Conservation (phyloP, 768 basidiomycete species). For the Pisolithus microcarpus region DNA sequence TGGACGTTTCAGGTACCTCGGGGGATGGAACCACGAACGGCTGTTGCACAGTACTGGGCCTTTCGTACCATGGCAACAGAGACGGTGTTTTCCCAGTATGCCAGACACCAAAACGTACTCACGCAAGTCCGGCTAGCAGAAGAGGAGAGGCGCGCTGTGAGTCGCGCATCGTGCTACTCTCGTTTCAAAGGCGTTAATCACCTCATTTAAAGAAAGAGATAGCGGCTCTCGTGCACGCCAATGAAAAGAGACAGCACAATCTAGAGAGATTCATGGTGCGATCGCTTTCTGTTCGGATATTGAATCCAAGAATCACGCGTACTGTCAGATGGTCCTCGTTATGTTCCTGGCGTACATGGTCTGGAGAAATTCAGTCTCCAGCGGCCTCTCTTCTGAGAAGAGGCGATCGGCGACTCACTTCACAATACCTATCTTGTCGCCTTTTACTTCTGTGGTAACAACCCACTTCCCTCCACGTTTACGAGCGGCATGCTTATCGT, state of each 20-base stretch:
- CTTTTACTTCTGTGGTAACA: conserved; percentile 66
- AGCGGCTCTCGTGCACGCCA: conserved; percentile 29
- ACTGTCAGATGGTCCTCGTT: conserved; percentile 7
- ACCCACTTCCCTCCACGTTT: not conserved
- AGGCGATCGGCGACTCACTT: conserved; percentile 39
- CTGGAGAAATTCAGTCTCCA: conserved; percentile 15
- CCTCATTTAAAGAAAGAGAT: conserved; percentile 37
- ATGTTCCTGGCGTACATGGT: conserved; percentile 12
- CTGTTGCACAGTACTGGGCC: conserved; percentile 59
- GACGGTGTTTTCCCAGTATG: conserved; percentile 44
- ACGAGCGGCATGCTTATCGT: not conserved
- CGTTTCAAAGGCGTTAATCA: not conserved
- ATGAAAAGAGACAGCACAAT: conserved; percentile 41
- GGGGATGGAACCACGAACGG: conserved; percentile 20
- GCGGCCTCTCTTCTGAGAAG: not conserved
- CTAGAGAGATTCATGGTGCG: conserved; percentile 50
- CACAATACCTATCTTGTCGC: conserved; percentile 72
- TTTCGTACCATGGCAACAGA: conserved; percentile 61
- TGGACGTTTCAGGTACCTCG: conserved; percentile 16
- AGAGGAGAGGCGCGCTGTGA: conserved; percentile 42
- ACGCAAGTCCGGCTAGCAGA: conserved; percentile 33
- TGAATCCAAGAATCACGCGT: not conserved
- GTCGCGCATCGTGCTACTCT: conserved; percentile 11
- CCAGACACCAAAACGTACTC: conserved; percentile 45
- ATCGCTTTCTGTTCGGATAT: conserved; percentile 1